Evolutionary conservation across 257 asterid species (phyloP).

Genomic region (Pogostemon cablin): DNA sequence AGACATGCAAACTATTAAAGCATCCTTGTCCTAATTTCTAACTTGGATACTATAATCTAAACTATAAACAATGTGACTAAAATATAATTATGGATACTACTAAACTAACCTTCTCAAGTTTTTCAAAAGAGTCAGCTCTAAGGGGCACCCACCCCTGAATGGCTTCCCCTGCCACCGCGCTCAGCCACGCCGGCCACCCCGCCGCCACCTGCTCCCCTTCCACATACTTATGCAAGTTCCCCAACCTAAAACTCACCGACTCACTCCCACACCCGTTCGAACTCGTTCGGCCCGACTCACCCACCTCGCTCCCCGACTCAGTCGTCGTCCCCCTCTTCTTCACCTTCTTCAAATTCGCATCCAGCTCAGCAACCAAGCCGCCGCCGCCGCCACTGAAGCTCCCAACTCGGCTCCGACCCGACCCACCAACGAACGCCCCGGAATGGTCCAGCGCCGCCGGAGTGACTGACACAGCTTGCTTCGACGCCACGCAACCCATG

Average conservation of each 20-base stretch:
- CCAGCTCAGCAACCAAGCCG: constrained; percentile 64
- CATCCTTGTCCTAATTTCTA: constrained; percentile 11
- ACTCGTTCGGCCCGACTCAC: constrained; percentile 84
- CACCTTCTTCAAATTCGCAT: constrained; percentile 81
- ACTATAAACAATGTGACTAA: not conserved
- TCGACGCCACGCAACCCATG: constrained; percentile 95
- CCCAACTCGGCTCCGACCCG: constrained; percentile 79
- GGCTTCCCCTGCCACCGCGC: constrained; percentile 94
- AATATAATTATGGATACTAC: not conserved
- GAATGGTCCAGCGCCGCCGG: constrained; percentile 86
- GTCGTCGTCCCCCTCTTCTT: constrained; percentile 63
- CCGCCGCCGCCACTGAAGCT: constrained; percentile 58
- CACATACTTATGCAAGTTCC: constrained; percentile 73
- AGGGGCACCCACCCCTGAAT: constrained; percentile 94
- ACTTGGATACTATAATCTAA: not conserved
- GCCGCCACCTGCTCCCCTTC: constrained; percentile 96
- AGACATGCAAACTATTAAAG: constrained; percentile 23
- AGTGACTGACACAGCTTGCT: constrained; percentile 78
- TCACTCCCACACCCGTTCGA: constrained; percentile 72
- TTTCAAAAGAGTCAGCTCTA: constrained; percentile 77
- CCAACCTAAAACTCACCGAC: constrained; percentile 87
- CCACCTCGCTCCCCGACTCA: constrained; percentile 81
- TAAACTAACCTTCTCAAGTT: constrained; percentile 76
- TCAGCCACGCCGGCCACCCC: constrained; percentile 98
- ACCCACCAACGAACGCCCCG: constrained; percentile 61